These are phyloP conservation scores for Peribolospora kevripleyi DNA, from an alignment of 768 basidiomycete species.

Conservation along the genomic window DNA sequence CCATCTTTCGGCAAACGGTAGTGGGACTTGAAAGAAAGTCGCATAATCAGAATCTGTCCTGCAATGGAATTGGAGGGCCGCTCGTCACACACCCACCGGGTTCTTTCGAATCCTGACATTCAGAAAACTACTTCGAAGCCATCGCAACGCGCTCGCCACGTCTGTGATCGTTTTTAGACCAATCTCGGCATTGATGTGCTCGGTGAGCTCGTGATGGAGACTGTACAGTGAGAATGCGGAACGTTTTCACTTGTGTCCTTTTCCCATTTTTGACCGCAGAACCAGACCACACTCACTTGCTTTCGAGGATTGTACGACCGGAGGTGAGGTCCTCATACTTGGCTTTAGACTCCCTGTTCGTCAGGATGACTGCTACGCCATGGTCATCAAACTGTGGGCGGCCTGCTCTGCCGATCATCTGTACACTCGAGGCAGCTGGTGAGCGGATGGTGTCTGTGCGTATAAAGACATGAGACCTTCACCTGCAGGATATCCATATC, in stretches of 20 bases:
- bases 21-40: neutral
- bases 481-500: slow-evolving; percentile 65
- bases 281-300: slow-evolving; percentile 20
- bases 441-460: neutral
- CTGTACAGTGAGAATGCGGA: slow-evolving; percentile 2
- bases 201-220: slow-evolving; percentile 55
- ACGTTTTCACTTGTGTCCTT: neutral
- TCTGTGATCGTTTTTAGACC: slow-evolving; percentile 58
- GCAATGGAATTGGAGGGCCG: slow-evolving; percentile 38
- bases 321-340: slow-evolving; percentile 46
- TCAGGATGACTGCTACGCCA: slow-evolving; percentile 61
- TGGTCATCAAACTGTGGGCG: slow-evolving; percentile 36
- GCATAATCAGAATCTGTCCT: slow-evolving; percentile 11
- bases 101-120: slow-evolving; percentile 68
- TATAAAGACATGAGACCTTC: neutral
- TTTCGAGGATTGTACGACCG: slow-evolving; percentile 58
- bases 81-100: slow-evolving; percentile 20
- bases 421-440: slow-evolving; percentile 2
- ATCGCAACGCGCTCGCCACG: slow-evolving; percentile 43
- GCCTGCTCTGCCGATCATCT: slow-evolving; percentile 64
- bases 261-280: neutral
- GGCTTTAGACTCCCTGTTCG: slow-evolving; percentile 41
- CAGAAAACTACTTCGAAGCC: slow-evolving; percentile 67
- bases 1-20: slow-evolving; percentile 1
- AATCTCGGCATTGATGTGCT: slow-evolving; percentile 87